A percentile compares a stretch with the other conserved stretches of the same genome.
phyloP scores from a whole-genome alignment of 2,329 filamentous ascomycete species.

The Rugonectria rugulosa region DNA sequence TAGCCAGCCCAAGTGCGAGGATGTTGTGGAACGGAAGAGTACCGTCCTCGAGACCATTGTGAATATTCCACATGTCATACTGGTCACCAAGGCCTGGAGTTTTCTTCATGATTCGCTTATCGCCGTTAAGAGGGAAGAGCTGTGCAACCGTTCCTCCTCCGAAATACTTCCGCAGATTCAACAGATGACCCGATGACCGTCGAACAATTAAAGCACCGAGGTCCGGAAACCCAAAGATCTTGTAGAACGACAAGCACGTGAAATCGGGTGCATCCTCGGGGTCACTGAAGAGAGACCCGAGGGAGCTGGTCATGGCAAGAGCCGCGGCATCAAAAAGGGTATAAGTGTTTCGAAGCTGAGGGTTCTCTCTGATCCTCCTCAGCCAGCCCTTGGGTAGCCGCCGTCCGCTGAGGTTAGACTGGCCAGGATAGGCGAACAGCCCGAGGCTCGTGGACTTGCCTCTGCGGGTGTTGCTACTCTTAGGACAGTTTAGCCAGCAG shows the following conservation, averaged over 20 bases:
- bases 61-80: slow-evolving; percentile 52
- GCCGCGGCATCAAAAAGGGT: slow-evolving; percentile 70
- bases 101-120: slow-evolving; percentile 46
- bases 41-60: slow-evolving; percentile 72
- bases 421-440: slow-evolving; percentile 71
- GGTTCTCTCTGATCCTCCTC: slow-evolving; percentile 42
- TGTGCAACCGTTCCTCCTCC: slow-evolving; percentile 73
- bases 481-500: slow-evolving; percentile 47
- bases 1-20: slow-evolving; percentile 66
- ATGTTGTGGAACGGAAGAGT: slow-evolving; percentile 72
- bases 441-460: slow-evolving; percentile 38
- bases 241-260: slow-evolving; percentile 68
- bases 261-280: slow-evolving; percentile 64
- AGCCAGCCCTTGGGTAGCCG: slow-evolving; percentile 67
- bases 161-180: slow-evolving; percentile 67
- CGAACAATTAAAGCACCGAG: slow-evolving; percentile 67
- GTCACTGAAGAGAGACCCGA: slow-evolving; percentile 60
- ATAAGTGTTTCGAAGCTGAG: slow-evolving; percentile 45
- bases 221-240: slow-evolving; percentile 73
- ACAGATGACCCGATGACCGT: slow-evolving; percentile 61
- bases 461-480: slow-evolving; percentile 27
- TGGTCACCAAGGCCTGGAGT: slow-evolving; percentile 46
- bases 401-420: slow-evolving; percentile 74
- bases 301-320: slow-evolving; percentile 66
- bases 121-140: slow-evolving; percentile 44